These are phyloP conservation scores for Macrolepiota dolichaula DNA, from an alignment of 768 basidiomycete genomes.

Conservation along the genomic window DNA sequence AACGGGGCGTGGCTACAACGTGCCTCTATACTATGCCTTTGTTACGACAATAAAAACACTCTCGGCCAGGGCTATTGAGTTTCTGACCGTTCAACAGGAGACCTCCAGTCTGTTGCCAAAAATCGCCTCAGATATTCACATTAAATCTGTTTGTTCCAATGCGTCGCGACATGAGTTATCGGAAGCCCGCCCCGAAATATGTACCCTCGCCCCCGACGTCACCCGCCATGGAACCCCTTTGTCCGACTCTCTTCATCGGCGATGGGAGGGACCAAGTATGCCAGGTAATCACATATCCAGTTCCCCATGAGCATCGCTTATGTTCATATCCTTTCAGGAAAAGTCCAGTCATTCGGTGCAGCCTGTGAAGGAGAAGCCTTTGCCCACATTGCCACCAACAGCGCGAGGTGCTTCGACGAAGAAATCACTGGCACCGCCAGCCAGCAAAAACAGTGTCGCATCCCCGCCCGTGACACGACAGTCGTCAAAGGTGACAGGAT, in stretches of 20 bases:
- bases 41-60: constrained; percentile 11
- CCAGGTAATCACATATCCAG: not conserved
- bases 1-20: constrained; percentile 11
- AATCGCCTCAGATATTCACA: constrained; percentile 7
- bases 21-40: constrained; percentile 4
- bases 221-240: constrained; percentile 20
- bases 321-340: not conserved
- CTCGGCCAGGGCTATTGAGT: not conserved
- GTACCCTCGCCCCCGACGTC: constrained; percentile 61
- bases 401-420: not conserved
- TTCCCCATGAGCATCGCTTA: not conserved
- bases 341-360: not conserved
- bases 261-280: constrained; percentile 14
- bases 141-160: constrained; percentile 14
- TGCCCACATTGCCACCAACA: constrained; percentile 2
- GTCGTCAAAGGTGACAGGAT: not conserved
- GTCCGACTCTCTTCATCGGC: constrained; percentile 5
- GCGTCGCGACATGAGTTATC: constrained; percentile 53
- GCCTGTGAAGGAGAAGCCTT: constrained; percentile 3
- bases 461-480: not conserved
- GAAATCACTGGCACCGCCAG: not conserved
- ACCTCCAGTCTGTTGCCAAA: constrained; percentile 1
- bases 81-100: not conserved
- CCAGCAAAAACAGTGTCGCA: not conserved
- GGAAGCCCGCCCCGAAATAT: constrained; percentile 69